Evolutionary conservation across 116 monocot genomes (phyloP), one percentile per base, ranked within the genome.

Genomic region (Posidonia oceanica): DNA sequence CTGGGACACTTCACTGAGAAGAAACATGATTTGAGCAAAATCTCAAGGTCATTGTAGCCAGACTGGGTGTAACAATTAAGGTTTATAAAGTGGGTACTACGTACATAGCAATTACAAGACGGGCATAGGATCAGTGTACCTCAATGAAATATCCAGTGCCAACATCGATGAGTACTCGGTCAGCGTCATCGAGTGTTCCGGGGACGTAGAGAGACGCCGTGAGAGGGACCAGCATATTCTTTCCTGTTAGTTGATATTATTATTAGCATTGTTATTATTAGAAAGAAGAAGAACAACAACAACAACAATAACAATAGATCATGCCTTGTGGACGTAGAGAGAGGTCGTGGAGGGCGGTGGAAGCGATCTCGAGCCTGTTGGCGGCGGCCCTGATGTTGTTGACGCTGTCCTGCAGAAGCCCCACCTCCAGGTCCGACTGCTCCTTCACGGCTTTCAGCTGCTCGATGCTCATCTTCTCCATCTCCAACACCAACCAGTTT

Each of bases 111-210:
- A 29, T 29, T 29, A 29, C 29, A 29, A 29, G 29, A 29, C 29
- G 29, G 29, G 29, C 29, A 29, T 29, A 13, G 23, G 22, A 22
- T 61, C 18, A 61, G 39, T 18, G 51, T 22, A 97, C 97, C 97
- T 98, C 93, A 59, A 98, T 84, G 80, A 92, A 98, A 77, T 98
- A 98, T 14, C 97, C 97, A 12, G 97, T 98, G 58, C 97, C 97
- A 29, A 93, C 97, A 66, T 98, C 97, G 38, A 98, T 84, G 40
- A 98, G 87, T 29, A 98, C 97, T 39, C 81, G 87, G 17, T 89
- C 83, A 18, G 87, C 80, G 69, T 98, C 90, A 51, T 98, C 93
- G 0, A 98, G 88, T 10, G 80, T 82, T 39, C 93, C 93, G 40
- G 87, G 84, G 7, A 98, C 93, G 72, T 93, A 98, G 15, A 98